A percentile compares a stretch with the other conserved stretches of the same genome.
These are phyloP conservation scores for Phyllosticta capitalensis DNA, from an alignment of 2,329 filamentous ascomycete species.

Conservation along the genomic window DNA sequence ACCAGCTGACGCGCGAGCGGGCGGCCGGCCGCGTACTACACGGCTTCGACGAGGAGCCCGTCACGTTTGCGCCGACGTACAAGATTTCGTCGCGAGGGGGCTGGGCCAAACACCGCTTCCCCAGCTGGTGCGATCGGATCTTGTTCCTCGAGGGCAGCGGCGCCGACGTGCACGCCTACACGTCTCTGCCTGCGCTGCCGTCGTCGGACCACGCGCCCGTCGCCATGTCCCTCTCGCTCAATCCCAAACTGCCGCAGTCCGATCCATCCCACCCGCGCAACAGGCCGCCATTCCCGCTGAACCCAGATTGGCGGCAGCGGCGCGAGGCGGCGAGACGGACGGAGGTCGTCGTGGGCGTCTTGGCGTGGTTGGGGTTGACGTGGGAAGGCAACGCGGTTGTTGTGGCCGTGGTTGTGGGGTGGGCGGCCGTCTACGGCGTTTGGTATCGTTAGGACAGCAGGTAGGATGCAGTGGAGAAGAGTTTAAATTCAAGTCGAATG, in stretches of 20 bases:
- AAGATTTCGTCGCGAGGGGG: slow-evolving; percentile 65
- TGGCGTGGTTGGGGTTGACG: slow-evolving; percentile 44
- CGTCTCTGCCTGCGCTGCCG: slow-evolving; percentile 65
- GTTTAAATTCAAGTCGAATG: no score
- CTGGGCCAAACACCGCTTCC: slow-evolving; percentile 77
- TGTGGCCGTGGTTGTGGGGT: slow-evolving; percentile 15
- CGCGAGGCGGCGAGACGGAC: slow-evolving; percentile 45
- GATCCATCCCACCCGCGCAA: slow-evolving; percentile 28
- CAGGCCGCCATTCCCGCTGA: slow-evolving; percentile 48
- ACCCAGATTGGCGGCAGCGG: slow-evolving; percentile 46
- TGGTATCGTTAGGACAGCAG: not conserved
- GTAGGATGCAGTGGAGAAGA: no score
- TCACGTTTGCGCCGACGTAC: slow-evolving; percentile 85
- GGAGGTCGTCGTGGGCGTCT: slow-evolving; percentile 50
- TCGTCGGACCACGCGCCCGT: slow-evolving; percentile 86
- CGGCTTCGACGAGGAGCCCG: slow-evolving; percentile 61
- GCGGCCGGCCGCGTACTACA: slow-evolving; percentile 63
- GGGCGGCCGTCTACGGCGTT: not conserved
- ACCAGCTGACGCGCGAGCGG: slow-evolving; percentile 72
- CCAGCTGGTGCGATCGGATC: slow-evolving; percentile 88
- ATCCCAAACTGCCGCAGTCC: slow-evolving; percentile 37
- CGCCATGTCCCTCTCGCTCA: slow-evolving; percentile 58
- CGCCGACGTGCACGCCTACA: slow-evolving; percentile 45
- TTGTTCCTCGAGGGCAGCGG: slow-evolving; percentile 48
- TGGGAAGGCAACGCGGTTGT: slow-evolving; percentile 36